Evolutionary conservation across 192 early-diverging fungal species (phyloP), one percentile per base, ranked within the genome.

Genomic region (Coemansia interrupta): DNA sequence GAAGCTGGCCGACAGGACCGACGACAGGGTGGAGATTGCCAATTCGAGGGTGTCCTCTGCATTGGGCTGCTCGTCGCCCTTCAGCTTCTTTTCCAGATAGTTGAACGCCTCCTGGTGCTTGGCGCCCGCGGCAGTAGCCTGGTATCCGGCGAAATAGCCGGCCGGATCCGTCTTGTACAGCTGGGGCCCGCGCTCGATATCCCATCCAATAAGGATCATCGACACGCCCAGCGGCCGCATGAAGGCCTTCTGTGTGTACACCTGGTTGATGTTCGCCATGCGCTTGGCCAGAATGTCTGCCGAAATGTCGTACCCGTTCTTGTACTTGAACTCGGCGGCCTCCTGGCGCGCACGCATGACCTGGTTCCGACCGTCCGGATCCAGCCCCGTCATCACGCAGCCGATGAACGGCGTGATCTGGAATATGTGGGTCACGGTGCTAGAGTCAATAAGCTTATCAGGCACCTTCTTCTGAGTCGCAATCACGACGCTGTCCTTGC

Each of bases 81-180:
- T 99, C 42, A 99, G 72, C 77, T 96, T 97, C 87, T 99, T 99
- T 68, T 99, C 95, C 73, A 99, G 67, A 56, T 93, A 87, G 71
- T 96, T 97, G 55, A 94, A 84, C 22, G 93, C 90, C 81, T 99
- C 95, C 63, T 81, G 74, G 63, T 81, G 80, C 70, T 99, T 99
- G 5, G 92, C 89, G 2, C 97, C 97, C 2, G 94, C 95, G 5
- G 91, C 85, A 2, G 96, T 97, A 19, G 94, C 97, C 80, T 89
- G 89, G 80, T 92, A 98, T 52, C 97, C 97, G 53, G 92, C 91
- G 86, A 88, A 99, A 77, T 96, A 98, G 28, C 97, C 97, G 36
- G 97, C 93, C 43, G 97, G 97, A 68, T 99, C 96, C 51, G 88
- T 89, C 76, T 99, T 98, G 85, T 91, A 99, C 54, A 99, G 82